Percentiles rank a stretch among this genome's conserved stretches.
phyloP scores from a whole-genome alignment of 2,329 filamentous ascomycete species.

The Grosmannia clavigera region DNA sequence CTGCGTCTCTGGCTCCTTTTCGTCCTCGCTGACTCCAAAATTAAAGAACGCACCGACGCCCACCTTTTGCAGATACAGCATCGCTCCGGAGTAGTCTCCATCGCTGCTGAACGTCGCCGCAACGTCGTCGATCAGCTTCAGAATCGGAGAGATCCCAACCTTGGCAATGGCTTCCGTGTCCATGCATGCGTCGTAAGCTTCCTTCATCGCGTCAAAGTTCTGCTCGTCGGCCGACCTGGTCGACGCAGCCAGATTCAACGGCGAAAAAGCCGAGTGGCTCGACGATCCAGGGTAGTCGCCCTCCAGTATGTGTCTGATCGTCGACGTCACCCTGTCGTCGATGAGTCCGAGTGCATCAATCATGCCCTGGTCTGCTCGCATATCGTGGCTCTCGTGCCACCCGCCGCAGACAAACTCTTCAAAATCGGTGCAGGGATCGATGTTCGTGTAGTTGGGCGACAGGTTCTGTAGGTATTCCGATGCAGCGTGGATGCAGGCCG shows the following conservation, averaged over 20 bases:
- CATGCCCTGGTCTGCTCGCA: conserved; percentile 50
- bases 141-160: conserved; percentile 42
- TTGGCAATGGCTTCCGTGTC: conserved; percentile 45
- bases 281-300: conserved; percentile 35
- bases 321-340: conserved; percentile 44
- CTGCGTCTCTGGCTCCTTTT: conserved; percentile 24
- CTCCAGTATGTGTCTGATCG: conserved; percentile 52
- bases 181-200: conserved; percentile 53
- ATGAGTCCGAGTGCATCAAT: conserved; percentile 49
- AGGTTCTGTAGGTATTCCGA: conserved; percentile 51
- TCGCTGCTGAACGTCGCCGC: conserved; percentile 25
- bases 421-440: conserved; percentile 52
- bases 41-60: conserved; percentile 27
- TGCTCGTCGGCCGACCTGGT: conserved; percentile 37
- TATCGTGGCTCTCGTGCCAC: conserved; percentile 50
- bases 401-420: conserved; percentile 45
- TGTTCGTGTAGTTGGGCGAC: conserved; percentile 42
- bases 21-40: conserved; percentile 27
- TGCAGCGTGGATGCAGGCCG: conserved; percentile 50
- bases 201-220: conserved; percentile 55
- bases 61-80: conserved; percentile 32
- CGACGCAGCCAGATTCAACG: conserved; percentile 20
- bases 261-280: conserved; percentile 31
- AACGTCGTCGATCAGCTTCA: conserved; percentile 41
- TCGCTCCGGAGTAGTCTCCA: conserved; percentile 28